These are phyloP conservation scores for Penstemon davidsonii DNA, from an alignment of 257 asterid genomes.

Conservation along the genomic window DNA sequence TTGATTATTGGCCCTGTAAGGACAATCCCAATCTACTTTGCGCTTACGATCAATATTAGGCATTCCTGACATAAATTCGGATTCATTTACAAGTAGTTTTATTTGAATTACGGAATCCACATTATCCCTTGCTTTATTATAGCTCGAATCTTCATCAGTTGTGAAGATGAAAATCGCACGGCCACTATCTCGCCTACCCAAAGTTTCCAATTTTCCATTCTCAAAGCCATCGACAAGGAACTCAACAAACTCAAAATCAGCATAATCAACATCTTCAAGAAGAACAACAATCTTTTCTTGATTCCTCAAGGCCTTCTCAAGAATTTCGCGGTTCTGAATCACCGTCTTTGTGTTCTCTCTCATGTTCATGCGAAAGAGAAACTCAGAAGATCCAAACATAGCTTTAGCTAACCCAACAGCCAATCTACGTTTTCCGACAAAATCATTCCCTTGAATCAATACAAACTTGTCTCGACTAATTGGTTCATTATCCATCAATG, in stretches of 20 bases:
- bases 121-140: conserved; percentile 3
- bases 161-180: conserved; percentile 48
- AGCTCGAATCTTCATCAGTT: conserved; percentile 30
- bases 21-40: conserved; percentile 48
- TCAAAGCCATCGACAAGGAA: conserved; percentile 42
- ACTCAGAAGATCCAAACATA: conserved; percentile 59
- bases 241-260: conserved; percentile 47
- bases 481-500: conserved; percentile 33
- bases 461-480: conserved; percentile 41
- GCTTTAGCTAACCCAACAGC: conserved; percentile 56
- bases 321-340: conserved; percentile 28
- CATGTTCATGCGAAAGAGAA: conserved; percentile 46
- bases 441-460: conserved; percentile 67
- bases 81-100: conserved; percentile 42
- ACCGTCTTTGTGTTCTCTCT: conserved; percentile 27
- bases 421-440: conserved; percentile 52
- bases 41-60: conserved; percentile 48
- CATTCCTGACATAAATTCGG: conserved; percentile 16
- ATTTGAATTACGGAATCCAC: conserved; percentile 37
- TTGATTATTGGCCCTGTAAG: conserved; percentile 37
- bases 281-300: conserved; percentile 50
- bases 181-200: conserved; percentile 17
- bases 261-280: conserved; percentile 58
- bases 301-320: conserved; percentile 48
- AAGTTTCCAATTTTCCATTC: conserved; percentile 28